Base-by-base conservation (phyloP, 495 filamentous ascomycete genomes). In the Neurospora sp. region DNA sequence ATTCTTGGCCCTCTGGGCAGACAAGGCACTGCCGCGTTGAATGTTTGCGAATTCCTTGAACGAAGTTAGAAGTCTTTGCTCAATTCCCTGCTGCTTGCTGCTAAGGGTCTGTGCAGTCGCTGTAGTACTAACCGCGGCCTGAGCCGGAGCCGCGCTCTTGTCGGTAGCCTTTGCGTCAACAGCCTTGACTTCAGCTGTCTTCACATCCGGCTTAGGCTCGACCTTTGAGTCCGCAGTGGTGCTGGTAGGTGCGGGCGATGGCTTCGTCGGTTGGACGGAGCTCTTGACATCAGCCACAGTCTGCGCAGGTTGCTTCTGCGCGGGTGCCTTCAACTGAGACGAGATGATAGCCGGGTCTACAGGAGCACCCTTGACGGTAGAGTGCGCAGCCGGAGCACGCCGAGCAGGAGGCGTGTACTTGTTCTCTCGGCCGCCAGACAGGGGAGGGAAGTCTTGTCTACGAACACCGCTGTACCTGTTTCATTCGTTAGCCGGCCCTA, bases 401-500 rank as follows among this genome's bases (percentile, higher is more conserved):
- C 92, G 88, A 15, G 92, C 94, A 24, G 96, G 96, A 10, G 95
- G 94, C 1, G 92, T 97, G 78, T 98, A 99, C 78, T 92, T 93
- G 81, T 92, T 93, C 71, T 90, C 88, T 13, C 81, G 81, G 54
- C 54, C 54, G 73, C 74, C 82, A 48, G 81, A 74, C 48, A 94
- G 83, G 10, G 92, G 88, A n/a, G 91, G 89, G 77, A 92, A 92
- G 31, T 89, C 86, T 76, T 88, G 87, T 70, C 96, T 90, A 45
- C 89, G 91, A 24, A 99, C 96, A 78, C 94, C 94, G 80, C 94
- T 97, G 80, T 97, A 98, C 79, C 92, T 94, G 76, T 78, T 72
- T 66, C 37, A 40, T 72, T 71, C 73, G 86, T 80, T 71, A 81
- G 71, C 37, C 62, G 69, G 31, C 38, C 31, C 42, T 28, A 31